phyloP scores from a whole-genome alignment of 148 eudicot genomes.

The Polygonum aviculare region DNA sequence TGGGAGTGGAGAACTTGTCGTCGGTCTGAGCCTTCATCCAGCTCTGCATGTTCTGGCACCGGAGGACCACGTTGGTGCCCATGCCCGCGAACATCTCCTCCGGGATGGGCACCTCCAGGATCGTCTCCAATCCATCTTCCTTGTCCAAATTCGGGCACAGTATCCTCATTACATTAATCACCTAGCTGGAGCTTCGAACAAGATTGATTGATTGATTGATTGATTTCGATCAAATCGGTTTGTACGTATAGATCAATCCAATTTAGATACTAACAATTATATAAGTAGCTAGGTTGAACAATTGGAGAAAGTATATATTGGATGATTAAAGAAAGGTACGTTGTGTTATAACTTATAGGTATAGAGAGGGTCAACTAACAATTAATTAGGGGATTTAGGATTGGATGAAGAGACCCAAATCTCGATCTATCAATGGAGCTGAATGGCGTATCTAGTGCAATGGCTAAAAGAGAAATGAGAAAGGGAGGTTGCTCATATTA shows the following conservation, averaged over 20 bases:
- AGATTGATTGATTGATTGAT: background rate
- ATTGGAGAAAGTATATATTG: background rate
- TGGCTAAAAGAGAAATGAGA: background rate
- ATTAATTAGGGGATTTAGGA: background rate
- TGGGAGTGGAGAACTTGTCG: constrained; percentile 76
- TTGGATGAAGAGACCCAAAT: no score
- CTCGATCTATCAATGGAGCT: background rate
- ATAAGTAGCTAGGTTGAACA: background rate
- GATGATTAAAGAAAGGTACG: background rate
- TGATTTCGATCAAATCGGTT: no score
- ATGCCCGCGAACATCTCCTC: constrained; percentile 78
- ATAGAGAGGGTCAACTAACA: background rate
- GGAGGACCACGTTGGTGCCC: constrained; percentile 51
- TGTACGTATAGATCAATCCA: background rate
- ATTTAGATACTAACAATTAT: no score
- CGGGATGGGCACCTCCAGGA: constrained; percentile 91
- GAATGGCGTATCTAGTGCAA: background rate
- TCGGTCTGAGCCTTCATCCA: constrained; percentile 93
- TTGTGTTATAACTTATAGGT: background rate
- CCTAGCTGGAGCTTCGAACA: background rate
- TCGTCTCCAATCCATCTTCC: constrained; percentile 80
- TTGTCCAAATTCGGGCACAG: constrained; percentile 80
- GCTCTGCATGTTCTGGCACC: constrained; percentile 79
- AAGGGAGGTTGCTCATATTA: background rate
- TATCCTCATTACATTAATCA: constrained; percentile 44